phyloP scores from a whole-genome alignment of 371 early-diverging fungal species.

The Cokeromyces recurvatus region DNA sequence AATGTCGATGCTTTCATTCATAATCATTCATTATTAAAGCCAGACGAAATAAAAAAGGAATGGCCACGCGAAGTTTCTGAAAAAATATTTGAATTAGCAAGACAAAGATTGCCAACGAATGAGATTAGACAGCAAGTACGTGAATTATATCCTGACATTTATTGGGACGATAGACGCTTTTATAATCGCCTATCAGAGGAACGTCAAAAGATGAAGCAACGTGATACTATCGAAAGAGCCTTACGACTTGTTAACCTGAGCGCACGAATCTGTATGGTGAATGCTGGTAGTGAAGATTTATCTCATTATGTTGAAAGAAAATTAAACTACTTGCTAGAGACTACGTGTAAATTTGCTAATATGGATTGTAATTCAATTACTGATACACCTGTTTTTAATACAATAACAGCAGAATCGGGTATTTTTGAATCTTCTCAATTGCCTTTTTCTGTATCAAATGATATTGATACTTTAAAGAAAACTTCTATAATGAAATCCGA shows the following conservation, averaged over 20 bases:
- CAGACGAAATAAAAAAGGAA: constrained; percentile 55
- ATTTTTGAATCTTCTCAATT: background rate
- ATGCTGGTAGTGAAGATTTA: constrained; percentile 43
- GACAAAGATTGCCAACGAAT: constrained; percentile 49
- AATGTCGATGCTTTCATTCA: constrained; percentile 56
- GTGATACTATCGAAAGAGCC: constrained; percentile 48
- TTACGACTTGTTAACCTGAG: constrained; percentile 36
- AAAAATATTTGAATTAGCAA: constrained; percentile 50
- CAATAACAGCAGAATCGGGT: background rate
- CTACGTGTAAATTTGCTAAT: constrained; percentile 34
- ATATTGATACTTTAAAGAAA: constrained; percentile 1
- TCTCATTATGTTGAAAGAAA: constrained; percentile 46
- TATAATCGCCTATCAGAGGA: constrained; percentile 62
- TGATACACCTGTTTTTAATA: constrained; percentile 7
- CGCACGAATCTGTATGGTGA: constrained; percentile 33
- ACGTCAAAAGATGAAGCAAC: constrained; percentile 51
- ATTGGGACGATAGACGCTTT: constrained; percentile 63
- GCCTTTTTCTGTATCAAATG: background rate
- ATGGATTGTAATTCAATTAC: constrained; percentile 10
- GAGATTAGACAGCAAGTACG: constrained; percentile 54
- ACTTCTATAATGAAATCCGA: background rate
- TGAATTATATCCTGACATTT: constrained; percentile 46
- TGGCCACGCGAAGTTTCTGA: constrained; percentile 59
- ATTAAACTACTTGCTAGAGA: constrained; percentile 27
- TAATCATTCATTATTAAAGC: constrained; percentile 56